phyloP scores from a whole-genome alignment of 495 filamentous ascomycete genomes.

The Peziza echinospora region DNA sequence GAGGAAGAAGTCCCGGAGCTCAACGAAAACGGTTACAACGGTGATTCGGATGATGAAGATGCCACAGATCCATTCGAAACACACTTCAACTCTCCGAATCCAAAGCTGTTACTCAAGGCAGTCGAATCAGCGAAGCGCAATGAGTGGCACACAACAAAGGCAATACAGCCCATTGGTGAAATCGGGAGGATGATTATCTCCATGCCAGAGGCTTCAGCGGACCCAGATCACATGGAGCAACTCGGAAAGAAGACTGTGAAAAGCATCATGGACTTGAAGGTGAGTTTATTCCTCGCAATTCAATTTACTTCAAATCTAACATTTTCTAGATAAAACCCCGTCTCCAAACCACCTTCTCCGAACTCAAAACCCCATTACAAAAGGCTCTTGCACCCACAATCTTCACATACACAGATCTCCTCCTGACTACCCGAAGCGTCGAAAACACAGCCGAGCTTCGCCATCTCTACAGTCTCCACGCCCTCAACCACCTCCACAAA shows the following conservation, averaged over 20 bases:
- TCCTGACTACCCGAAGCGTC: conserved; percentile 50
- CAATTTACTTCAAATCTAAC: too few relatives aligned
- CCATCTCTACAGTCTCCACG: conserved; percentile 57
- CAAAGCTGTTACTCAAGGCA: conserved; percentile 32
- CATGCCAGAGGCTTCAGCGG: not conserved
- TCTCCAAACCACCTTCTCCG: not conserved
- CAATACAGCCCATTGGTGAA: conserved; percentile 16
- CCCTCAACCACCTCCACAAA: conserved; percentile 50
- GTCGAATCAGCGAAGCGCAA: conserved; percentile 32
- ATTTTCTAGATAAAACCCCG: too few relatives aligned
- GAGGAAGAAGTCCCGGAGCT: conserved; percentile 10
- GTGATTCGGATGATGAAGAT: conserved; percentile 30
- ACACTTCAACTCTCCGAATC: conserved; percentile 49
- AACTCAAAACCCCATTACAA: conserved; percentile 7
- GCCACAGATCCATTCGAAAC: conserved; percentile 51
- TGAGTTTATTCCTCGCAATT: too few relatives aligned
- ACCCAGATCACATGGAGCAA: not conserved
- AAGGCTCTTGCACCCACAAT: conserved; percentile 31
- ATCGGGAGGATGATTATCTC: conserved; percentile 22
- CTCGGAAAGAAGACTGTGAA: conserved; percentile 8
- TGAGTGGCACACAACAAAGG: conserved; percentile 36
- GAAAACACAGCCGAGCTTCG: conserved; percentile 43
- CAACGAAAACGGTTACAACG: conserved; percentile 19
- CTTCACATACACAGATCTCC: conserved; percentile 61
- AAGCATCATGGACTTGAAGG: conserved; percentile 25